Percentiles rank a stretch among this genome's conserved stretches.
Evolutionary conservation across 176 grass and related monocot species (phyloP).

Genomic region (Musa itinerans): DNA sequence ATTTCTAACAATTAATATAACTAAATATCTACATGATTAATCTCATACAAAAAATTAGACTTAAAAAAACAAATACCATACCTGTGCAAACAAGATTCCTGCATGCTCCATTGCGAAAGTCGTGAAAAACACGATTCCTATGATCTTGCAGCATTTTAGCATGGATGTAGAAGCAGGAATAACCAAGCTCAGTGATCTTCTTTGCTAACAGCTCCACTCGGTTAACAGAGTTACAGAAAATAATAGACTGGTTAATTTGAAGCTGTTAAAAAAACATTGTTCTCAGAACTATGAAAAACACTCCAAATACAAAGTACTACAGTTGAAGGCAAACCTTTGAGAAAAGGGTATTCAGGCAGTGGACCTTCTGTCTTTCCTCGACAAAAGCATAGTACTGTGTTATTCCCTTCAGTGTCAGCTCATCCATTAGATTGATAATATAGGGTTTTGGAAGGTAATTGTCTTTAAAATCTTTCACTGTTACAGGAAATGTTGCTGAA

Average conservation of each 20-base stretch:
- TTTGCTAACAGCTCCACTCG: constrained; percentile 87
- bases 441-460: constrained; percentile 75
- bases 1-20: background rate
- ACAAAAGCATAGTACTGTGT: constrained; percentile 91
- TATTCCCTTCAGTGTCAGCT: constrained; percentile 89
- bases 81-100: constrained; percentile 97
- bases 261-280: constrained; percentile 45
- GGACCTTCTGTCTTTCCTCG: constrained; percentile 92
- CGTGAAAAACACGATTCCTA: constrained; percentile 87
- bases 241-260: constrained; percentile 98
- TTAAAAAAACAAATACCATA: constrained; percentile 13
- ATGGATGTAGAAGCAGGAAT: constrained; percentile 98
- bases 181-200: constrained; percentile 91
- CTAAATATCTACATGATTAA: too few species aligned
- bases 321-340: constrained; percentile 43
- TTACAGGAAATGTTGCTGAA: constrained; percentile 89
- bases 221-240: constrained; percentile 95
- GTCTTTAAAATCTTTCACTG: constrained; percentile 79
- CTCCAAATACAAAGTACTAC: constrained; percentile 3
- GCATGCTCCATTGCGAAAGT: constrained; percentile 91
- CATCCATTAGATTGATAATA: constrained; percentile 94
- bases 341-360: constrained; percentile 90
- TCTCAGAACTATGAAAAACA: constrained; percentile 10
- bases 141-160: constrained; percentile 99
- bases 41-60: background rate